phyloP scores from a whole-genome alignment of 75 land plant species.

The Cryptomeria japonica region DNA sequence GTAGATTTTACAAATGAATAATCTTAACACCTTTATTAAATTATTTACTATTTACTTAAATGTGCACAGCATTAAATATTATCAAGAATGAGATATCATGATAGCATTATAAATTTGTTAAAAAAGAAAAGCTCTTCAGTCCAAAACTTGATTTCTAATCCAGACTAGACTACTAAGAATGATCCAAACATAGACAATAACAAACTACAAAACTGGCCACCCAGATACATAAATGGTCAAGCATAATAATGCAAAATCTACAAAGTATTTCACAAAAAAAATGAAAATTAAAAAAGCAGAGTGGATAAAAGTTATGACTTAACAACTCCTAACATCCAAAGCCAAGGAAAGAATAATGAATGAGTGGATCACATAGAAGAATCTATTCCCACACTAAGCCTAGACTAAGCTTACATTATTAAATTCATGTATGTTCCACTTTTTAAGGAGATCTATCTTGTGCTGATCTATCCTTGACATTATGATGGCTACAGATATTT shows the following conservation, averaged over 20 bases:
- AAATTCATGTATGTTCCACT: background rate
- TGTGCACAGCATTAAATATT: too few species aligned
- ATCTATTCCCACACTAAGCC: background rate
- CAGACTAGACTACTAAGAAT: background rate
- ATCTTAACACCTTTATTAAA: too few species aligned
- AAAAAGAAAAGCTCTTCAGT: background rate
- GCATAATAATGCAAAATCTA: background rate
- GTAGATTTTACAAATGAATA: too few species aligned
- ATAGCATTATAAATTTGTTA: too few species aligned
- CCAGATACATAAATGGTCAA: background rate
- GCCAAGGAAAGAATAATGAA: background rate
- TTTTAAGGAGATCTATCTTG: background rate
- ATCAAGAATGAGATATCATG: too few species aligned
- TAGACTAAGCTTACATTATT: background rate
- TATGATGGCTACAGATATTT: background rate
- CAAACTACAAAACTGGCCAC: background rate
- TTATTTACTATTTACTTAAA: too few species aligned
- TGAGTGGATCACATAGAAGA: background rate
- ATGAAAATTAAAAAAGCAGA: background rate
- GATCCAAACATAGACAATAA: background rate
- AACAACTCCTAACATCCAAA: background rate
- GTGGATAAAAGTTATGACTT: background rate
- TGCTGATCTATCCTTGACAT: background rate
- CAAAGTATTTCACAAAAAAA: background rate
- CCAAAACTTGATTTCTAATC: background rate